A percentile compares a stretch with the other conserved stretches of the same genome.
Evolutionary conservation across 73 alveolate species (phyloP).

Genomic region (Tetrahymena elliotti): DNA sequence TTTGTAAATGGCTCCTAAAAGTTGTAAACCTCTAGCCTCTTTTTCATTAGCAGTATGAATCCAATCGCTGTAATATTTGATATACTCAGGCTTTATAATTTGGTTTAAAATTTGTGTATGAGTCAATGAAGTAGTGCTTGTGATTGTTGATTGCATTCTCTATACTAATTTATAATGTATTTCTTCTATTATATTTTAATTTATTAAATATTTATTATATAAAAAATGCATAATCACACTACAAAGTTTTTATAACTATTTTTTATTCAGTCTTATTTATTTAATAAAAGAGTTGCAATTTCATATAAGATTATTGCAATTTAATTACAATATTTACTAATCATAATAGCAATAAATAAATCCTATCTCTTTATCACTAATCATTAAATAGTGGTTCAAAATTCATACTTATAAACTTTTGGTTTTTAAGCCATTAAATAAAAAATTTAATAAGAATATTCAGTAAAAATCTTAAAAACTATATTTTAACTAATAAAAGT

Average conservation of each 20-base stretch:
- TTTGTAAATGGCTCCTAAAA: slow-evolving; percentile 26
- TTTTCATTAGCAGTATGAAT: slow-evolving; percentile 30
- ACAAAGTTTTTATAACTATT: neutral
- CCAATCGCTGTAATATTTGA: slow-evolving; percentile 31
- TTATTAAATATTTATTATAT: neutral
- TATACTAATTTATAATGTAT: neutral
- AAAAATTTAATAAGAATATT: too few relatives aligned
- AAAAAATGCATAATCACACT: neutral
- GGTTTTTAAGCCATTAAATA: too few relatives aligned
- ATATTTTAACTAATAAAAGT: too few relatives aligned
- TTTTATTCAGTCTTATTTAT: neutral
- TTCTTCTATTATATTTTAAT: neutral
- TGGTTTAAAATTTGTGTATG: slow-evolving; percentile 6
- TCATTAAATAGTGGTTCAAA: neutral
- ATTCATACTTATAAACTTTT: too few relatives aligned
- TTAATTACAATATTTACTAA: too few relatives aligned
- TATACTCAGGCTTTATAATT: slow-evolving; percentile 26
- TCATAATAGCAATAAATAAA: too few relatives aligned
- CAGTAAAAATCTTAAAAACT: neutral
- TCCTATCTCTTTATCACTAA: neutral
- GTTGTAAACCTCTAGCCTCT: slow-evolving; percentile 31
- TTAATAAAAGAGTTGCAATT: neutral
- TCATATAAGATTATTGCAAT: too few relatives aligned
- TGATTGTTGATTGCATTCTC: neutral
- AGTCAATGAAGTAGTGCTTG: neutral